A percentile compares a stretch with the other conserved stretches of the same genome.
Evolutionary conservation across 2,329 filamentous ascomycete species (phyloP).

Genomic region (Alternaria dauci): DNA sequence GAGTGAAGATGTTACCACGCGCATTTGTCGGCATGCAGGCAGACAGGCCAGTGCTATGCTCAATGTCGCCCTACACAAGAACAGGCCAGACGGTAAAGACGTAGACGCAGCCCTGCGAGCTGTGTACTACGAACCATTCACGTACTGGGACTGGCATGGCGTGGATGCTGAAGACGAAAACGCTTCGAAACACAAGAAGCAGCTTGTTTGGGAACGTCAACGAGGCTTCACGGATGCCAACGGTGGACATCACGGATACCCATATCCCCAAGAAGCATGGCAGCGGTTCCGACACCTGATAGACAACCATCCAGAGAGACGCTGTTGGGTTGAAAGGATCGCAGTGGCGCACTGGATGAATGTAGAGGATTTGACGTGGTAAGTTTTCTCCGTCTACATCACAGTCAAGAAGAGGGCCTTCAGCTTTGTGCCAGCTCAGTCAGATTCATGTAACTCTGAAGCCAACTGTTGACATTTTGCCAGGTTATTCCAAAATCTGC

Average conservation of each 20-base stretch:
- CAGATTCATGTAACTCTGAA: neutral
- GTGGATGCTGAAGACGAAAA: slow-evolving; percentile 7
- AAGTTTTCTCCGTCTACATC: neutral
- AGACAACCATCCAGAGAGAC: slow-evolving; percentile 5
- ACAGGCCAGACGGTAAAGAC: neutral
- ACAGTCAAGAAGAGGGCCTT: neutral
- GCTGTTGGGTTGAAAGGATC: slow-evolving; percentile 30
- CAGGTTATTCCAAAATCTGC: slow-evolving; percentile 28
- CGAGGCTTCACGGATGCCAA: slow-evolving; percentile 18
- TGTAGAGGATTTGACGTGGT: slow-evolving; percentile 30
- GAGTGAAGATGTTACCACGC: neutral
- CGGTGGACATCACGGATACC: slow-evolving; percentile 12
- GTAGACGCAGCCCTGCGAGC: slow-evolving; percentile 10
- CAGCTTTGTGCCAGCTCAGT: neutral
- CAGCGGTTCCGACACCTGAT: slow-evolving; percentile 22
- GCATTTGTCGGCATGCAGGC: slow-evolving; percentile 19
- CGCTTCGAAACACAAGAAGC: slow-evolving; percentile 16
- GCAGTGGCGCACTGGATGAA: slow-evolving; percentile 39
- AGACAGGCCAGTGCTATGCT: slow-evolving; percentile 24
- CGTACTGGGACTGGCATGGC: slow-evolving; percentile 39
- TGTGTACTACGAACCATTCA: slow-evolving; percentile 35
- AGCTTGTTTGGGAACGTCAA: slow-evolving; percentile 29
- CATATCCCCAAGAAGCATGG: slow-evolving; percentile 27
- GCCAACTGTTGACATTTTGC: neutral
- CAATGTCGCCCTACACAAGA: slow-evolving; percentile 14